These are phyloP conservation scores for Phylloporus scabripes DNA, from an alignment of 768 basidiomycete species.

Conservation along the genomic window DNA sequence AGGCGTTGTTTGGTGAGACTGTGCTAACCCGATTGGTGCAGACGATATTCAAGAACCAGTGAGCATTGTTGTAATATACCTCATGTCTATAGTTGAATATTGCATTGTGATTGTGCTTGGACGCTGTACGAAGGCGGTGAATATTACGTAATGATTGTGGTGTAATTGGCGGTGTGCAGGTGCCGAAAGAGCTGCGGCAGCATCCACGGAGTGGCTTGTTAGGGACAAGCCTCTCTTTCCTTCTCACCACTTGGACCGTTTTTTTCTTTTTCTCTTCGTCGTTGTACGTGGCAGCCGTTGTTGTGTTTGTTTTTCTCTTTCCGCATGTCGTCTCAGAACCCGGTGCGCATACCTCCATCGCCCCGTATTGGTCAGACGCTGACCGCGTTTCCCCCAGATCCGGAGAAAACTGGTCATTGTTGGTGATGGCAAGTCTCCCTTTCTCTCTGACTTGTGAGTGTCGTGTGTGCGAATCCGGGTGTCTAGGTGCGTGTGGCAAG, in stretches of 20 bases:
- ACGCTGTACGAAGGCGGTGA: constrained; percentile 13
- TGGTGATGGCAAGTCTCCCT: constrained; percentile 72
- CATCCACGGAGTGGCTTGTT: constrained; percentile 21
- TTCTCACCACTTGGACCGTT: constrained; percentile 11
- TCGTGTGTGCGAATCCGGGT: not conserved
- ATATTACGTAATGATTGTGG: constrained; percentile 24
- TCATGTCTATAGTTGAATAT: not conserved
- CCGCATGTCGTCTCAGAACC: constrained; percentile 49
- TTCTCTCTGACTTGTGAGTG: not conserved
- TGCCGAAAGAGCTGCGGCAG: constrained; percentile 26
- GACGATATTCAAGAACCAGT: constrained; percentile 33
- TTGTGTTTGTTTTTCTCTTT: not conserved
- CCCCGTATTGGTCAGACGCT: too few species aligned
- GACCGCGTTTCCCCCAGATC: constrained; percentile 46
- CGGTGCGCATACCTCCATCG: constrained; percentile 38
- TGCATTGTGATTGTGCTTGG: not conserved
- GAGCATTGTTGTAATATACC: constrained; percentile 3
- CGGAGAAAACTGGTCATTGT: constrained; percentile 95
- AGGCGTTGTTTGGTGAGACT: not conserved
- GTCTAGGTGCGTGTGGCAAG: constrained; percentile 91
- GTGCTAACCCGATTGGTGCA: constrained; percentile 3
- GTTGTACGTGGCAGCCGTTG: not conserved
- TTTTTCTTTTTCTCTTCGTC: not conserved
- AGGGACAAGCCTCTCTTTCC: constrained; percentile 14
- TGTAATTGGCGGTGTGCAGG: constrained; percentile 19